Evolutionary conservation across 352 stramenopile species (phyloP).

Genomic region (Blastocystis sp.): DNA sequence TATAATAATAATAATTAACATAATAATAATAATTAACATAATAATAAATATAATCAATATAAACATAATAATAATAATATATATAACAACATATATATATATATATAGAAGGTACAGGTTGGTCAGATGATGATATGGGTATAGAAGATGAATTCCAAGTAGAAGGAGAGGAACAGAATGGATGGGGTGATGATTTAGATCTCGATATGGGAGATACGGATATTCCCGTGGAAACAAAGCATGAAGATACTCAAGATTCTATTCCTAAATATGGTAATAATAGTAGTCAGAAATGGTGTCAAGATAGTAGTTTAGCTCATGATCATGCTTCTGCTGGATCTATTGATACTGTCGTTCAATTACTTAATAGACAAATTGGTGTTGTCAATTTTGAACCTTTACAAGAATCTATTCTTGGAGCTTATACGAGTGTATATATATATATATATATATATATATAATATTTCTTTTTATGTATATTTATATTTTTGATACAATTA

Average conservation of each 20-base stretch:
- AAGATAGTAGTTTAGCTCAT: conserved; percentile 80
- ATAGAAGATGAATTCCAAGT: conserved; percentile 64
- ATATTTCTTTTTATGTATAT: too few relatives aligned
- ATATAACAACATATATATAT: too few relatives aligned
- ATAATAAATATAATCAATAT: too few relatives aligned
- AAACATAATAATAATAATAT: too few relatives aligned
- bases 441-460: too few relatives aligned
- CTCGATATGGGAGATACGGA: conserved; percentile 46
- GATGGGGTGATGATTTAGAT: conserved; percentile 55
- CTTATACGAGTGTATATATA: too few relatives aligned
- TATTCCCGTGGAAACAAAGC: neutral
- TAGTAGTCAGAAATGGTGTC: conserved; percentile 67
- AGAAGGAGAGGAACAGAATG: conserved; percentile 46
- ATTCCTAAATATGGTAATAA: conserved; percentile 67
- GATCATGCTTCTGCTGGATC: conserved; percentile 85
- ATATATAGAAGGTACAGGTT: too few relatives aligned
- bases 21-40: too few relatives aligned
- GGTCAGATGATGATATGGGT: neutral
- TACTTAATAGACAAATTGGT: conserved; percentile 93
- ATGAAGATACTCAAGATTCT: conserved; percentile 56
- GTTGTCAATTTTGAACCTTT: conserved; percentile 82
- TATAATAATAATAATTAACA: neutral
- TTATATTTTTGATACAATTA: too few relatives aligned
- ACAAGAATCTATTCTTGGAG: too few relatives aligned
- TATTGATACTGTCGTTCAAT: conserved; percentile 80